Base-by-base conservation (phyloP, 345 rosid genomes). In the Turritis glabra region DNA sequence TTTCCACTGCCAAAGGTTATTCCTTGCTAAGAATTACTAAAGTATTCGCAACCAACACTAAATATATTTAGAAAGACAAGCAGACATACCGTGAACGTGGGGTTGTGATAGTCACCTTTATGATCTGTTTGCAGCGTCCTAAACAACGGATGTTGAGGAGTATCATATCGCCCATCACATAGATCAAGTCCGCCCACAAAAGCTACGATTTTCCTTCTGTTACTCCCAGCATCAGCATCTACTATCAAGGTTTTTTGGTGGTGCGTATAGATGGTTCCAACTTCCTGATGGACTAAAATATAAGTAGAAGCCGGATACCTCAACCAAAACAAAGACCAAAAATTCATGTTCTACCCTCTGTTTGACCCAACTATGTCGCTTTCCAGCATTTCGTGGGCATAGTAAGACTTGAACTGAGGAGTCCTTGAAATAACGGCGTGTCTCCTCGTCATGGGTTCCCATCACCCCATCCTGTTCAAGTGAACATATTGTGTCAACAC, bases 391-490 rank as follows among this genome's bases (percentile, higher is more conserved):
- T 11, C 98, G 91, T 51, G 97, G 96, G 77, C 98, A 94, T 33
- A 94, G 93, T 60, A 94, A 81, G 72, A 94, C 96, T 70, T 87
- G 91, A 75, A 94, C 97, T 12, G 98, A 94, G 4, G 98, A 94
- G 76, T 86, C 86, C 80, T 94, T 94, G 83, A 94, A 94, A 82
- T 84, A 91, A 11, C 88, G 87, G 19, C 97, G 96, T 60, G 96
- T 94, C 85, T 94, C 98, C 84, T 94, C 98, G 65, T 94, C 98
- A 74, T 94, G 98, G n/a, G 98, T 94, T 62, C 61, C 82, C 98
- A 94, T 94, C 54, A 88, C 68, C 33, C 98, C 98, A 85, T 91
- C 97, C 98, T 94, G 85, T 51, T 48, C 57, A 43, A 43, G 30
- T 61, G 61, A 47, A 67, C 43, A 65, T 37, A 40, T n/a, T 64